These are phyloP conservation scores for Biscutella laevigata DNA, from an alignment of 441 rosid species.

Conservation along the genomic window DNA sequence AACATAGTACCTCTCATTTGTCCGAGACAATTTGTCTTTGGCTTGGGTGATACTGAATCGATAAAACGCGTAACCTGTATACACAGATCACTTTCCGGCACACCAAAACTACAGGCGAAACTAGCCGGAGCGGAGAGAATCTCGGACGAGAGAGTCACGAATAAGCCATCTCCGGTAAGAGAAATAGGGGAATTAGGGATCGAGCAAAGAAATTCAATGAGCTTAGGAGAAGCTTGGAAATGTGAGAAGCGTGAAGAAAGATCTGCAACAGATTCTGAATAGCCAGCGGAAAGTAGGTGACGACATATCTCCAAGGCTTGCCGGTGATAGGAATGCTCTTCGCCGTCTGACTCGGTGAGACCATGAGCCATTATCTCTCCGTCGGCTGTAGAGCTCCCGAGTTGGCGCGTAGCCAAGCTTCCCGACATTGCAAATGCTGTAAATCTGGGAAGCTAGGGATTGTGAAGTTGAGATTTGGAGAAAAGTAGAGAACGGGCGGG, in stretches of 20 bases:
- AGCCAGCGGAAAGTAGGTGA: conserved; percentile 50
- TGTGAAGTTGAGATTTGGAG: conserved; percentile 19
- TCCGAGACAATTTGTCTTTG: conserved; percentile 28
- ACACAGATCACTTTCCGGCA: conserved; percentile 13
- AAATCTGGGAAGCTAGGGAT: conserved; percentile 22
- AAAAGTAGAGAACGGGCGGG: conserved; percentile 20
- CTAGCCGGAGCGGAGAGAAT: conserved; percentile 30
- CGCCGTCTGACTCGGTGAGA: conserved; percentile 27
- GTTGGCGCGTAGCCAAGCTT: conserved; percentile 25
- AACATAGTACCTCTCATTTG: conserved; percentile 21
- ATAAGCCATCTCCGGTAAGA: conserved; percentile 22
- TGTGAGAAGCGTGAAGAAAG: conserved; percentile 46
- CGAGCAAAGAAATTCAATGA: conserved; percentile 39
- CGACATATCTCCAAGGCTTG: conserved; percentile 60
- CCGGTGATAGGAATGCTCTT: conserved; percentile 32
- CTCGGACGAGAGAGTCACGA: conserved; percentile 40
- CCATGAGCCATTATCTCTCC: conserved; percentile 29
- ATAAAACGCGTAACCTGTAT: conserved; percentile 5
- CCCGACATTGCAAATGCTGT: conserved; percentile 12
- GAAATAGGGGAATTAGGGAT: conserved; percentile 56
- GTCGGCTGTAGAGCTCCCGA: conserved; percentile 15
- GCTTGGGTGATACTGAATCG: conserved; percentile 30
- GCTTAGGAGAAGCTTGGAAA: conserved; percentile 37
- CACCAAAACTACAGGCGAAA: conserved; percentile 26
- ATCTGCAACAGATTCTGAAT: conserved; percentile 33